A percentile compares a stretch with the other conserved stretches of the same genome.
Evolutionary conservation across 225 moss, liverwort and hornwort genomes (phyloP).

Genomic region (Pseudoscleropodium purum): DNA sequence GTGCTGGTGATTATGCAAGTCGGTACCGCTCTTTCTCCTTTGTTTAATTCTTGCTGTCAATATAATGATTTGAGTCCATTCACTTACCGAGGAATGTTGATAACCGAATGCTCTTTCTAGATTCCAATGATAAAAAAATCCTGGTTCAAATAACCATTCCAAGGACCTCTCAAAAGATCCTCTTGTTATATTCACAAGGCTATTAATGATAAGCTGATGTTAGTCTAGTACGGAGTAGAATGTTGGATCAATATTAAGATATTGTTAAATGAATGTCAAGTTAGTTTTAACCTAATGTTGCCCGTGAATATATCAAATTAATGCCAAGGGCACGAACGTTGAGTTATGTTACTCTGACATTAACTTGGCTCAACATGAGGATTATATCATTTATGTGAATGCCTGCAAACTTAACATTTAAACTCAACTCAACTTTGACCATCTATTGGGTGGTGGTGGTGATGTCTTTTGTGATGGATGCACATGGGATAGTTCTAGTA

Average conservation of each 20-base stretch:
- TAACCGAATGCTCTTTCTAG: not conserved
- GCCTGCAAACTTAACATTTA: not conserved
- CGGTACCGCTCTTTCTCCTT: not conserved
- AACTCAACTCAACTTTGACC: not conserved
- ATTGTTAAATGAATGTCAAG: not conserved
- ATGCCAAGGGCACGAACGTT: not conserved
- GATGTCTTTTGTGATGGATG: not conserved
- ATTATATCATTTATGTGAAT: not conserved
- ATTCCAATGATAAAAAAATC: not conserved
- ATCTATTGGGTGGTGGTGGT: not conserved
- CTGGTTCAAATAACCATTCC: not conserved
- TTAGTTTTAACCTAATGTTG: not conserved
- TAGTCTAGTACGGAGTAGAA: not conserved
- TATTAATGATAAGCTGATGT: not conserved
- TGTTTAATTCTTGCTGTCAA: not conserved
- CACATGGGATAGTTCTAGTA: not conserved
- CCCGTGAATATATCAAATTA: not conserved
- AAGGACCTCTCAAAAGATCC: not conserved
- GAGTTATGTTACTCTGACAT: not conserved
- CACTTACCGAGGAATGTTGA: not conserved
- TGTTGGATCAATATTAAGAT: not conserved
- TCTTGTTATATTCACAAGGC: not conserved
- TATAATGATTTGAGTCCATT: not conserved
- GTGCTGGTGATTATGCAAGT: conserved; percentile 67
- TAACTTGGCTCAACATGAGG: not conserved